Evolutionary conservation across 805 yeast species (phyloP), one percentile per base, ranked within the genome.

Genomic region (Phaffomyces opuntiae): DNA sequence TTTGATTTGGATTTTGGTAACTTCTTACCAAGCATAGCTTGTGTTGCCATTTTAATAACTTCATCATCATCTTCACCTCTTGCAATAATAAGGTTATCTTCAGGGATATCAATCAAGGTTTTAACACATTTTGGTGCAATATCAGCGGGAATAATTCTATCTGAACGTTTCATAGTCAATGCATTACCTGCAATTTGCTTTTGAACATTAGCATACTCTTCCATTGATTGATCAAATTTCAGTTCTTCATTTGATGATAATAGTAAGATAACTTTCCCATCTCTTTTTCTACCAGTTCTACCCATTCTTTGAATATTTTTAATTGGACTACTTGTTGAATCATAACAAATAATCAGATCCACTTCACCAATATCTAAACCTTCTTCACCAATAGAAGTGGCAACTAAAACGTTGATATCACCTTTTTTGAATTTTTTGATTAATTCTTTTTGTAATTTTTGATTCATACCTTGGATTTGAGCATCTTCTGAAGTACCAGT

Each of bases 341-440:
- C 99, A 64, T 80, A 93, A 60, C 96, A 90, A 8, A 93, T 74
- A 53, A 93, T 91, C 55, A 93, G 62, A 63, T 93, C 99, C 44
- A 93, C 99, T 61, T 95, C 97, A 31, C 99, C 99, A 53, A 93
- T 95, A 69, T 93, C 99, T 52, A 93, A 73, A 39, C 99, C 99
- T 70, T 93, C 99, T 62, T 93, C 99, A 40, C 98, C 99, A 59
- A 93, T 91, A 0, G 96, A 89, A 0, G 99, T 93, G 5, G 98
- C 96, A 7, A 93, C 96, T 19, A 93, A 67, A 9, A 87, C 80
- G 59, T 93, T 95, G 56, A 78, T 77, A 1, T 64, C 70, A 8
- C 96, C 96, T 0, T 64, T 57, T 55, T 83, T 86, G 65, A 93
- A 93, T 47, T 81, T 72, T 29, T 74, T 74, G 27, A 93, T 82